Conservation (phyloP, 2,329 filamentous ascomycete species). For the Colletotrichum godetiae region DNA sequence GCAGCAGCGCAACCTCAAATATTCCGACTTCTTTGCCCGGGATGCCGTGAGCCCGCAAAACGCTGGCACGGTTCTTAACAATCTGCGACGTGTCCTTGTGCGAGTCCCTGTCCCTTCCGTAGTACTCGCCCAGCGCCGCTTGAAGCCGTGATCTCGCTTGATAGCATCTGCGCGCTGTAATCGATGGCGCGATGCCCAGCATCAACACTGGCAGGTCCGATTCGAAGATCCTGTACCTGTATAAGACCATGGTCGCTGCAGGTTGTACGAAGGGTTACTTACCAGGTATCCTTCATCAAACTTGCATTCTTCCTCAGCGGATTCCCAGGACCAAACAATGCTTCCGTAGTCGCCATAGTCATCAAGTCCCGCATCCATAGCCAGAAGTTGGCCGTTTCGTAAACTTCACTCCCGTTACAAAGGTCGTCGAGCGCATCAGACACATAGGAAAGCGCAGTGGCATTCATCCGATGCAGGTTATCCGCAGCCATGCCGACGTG, state of each 20-base stretch:
- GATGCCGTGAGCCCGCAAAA: constrained; percentile 44
- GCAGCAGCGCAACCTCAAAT: constrained; percentile 44
- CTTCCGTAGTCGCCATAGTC: constrained; percentile 49
- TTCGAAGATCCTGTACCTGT: constrained; percentile 4
- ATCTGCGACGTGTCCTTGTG: constrained; percentile 41
- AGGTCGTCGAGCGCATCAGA: constrained; percentile 37
- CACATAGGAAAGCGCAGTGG: constrained; percentile 23
- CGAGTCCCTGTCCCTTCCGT: constrained; percentile 41
- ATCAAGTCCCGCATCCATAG: constrained; percentile 51
- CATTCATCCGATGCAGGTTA: constrained; percentile 24
- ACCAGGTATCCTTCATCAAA: constrained; percentile 49
- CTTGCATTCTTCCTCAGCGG: constrained; percentile 48
- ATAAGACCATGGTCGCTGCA: not conserved
- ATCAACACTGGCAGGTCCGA: constrained; percentile 13
- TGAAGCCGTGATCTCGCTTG: constrained; percentile 41
- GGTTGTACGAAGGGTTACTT: not conserved
- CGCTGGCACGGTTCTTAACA: constrained; percentile 43
- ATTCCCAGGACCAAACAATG: constrained; percentile 56
- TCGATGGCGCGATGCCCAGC: constrained; percentile 44
- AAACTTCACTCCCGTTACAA: constrained; percentile 27
- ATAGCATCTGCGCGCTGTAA: constrained; percentile 45
- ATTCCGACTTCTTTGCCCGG: constrained; percentile 41
- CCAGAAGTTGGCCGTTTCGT: constrained; percentile 46
- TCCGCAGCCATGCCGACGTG: constrained; percentile 11
- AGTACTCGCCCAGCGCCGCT: constrained; percentile 44